Evolutionary conservation across 2,329 filamentous ascomycete genomes (phyloP).

Genomic region (Cadophora sp.): DNA sequence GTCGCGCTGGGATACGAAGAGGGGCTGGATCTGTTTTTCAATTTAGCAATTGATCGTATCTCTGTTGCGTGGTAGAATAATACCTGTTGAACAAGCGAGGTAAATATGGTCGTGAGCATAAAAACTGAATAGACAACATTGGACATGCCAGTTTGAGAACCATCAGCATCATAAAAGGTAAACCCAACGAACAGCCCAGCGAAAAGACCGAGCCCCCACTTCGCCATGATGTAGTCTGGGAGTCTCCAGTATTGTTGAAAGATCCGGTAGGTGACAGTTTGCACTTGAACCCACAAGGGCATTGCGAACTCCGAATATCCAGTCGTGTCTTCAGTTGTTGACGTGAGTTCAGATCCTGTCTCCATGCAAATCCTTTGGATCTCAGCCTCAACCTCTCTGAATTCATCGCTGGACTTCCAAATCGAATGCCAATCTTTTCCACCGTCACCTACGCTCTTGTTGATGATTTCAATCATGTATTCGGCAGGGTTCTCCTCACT

Average conservation of each 20-base stretch:
- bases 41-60: neutral
- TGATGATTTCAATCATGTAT: constrained; percentile 56
- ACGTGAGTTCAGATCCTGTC: constrained; percentile 46
- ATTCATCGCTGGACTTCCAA: constrained; percentile 48
- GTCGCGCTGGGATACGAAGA: constrained; percentile 71
- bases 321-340: constrained; percentile 57
- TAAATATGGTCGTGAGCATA: constrained; percentile 74
- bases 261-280: constrained; percentile 68
- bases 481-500: constrained; percentile 79
- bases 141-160: constrained; percentile 69
- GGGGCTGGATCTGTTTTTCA: constrained; percentile 62
- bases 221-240: constrained; percentile 77
- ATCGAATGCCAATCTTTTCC: constrained; percentile 63
- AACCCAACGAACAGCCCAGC: constrained; percentile 68
- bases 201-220: constrained; percentile 61
- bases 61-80: neutral
- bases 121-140: constrained; percentile 77
- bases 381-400: constrained; percentile 20
- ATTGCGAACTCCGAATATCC: constrained; percentile 75
- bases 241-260: constrained; percentile 83
- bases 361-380: constrained; percentile 37
- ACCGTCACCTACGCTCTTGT: constrained; percentile 49
- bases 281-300: constrained; percentile 70
- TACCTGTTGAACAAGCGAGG: constrained; percentile 63
- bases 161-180: constrained; percentile 67